These are phyloP conservation scores for Monilinia laxa DNA, from an alignment of 2,329 filamentous ascomycete species.

Conservation along the genomic window DNA sequence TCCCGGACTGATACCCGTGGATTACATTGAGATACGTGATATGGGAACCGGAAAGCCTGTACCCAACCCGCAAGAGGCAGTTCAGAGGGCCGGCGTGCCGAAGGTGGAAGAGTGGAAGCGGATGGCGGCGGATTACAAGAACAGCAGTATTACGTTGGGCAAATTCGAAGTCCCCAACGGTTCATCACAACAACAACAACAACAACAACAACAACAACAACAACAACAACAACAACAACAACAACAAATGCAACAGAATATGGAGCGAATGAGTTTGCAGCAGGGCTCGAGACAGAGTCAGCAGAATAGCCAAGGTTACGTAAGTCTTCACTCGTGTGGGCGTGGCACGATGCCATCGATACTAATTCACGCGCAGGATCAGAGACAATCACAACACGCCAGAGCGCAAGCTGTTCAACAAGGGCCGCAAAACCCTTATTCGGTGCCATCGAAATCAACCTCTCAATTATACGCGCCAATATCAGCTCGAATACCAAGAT, in stretches of 20 bases:
- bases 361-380: conserved; percentile 27
- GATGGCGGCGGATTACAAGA: conserved; percentile 99
- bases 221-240: conserved; percentile 58
- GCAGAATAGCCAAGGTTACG: conserved; percentile 50
- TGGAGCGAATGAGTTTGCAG: conserved; percentile 77
- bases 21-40: conserved; percentile 93
- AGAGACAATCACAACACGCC: conserved; percentile 36
- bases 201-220: conserved; percentile 57
- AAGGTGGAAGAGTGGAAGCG: conserved; percentile 99
- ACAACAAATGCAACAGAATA: conserved; percentile 64
- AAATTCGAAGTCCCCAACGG: conserved; percentile 69
- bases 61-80: conserved; percentile 77
- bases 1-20: conserved; percentile 91
- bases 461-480: conserved; percentile 71
- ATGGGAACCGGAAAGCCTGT: conserved; percentile 86
- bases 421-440: conserved; percentile 39
- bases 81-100: conserved; percentile 84
- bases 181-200: conserved; percentile 54
- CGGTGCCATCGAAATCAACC: conserved; percentile 44
- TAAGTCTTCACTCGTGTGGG: conserved; percentile 39
- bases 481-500: conserved; percentile 81
- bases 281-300: conserved; percentile 51
- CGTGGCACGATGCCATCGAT: not conserved
- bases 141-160: conserved; percentile 94
- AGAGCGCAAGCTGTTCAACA: conserved; percentile 34